Conservation (phyloP, 306 rosid species). For the Abrus pulchellus region DNA sequence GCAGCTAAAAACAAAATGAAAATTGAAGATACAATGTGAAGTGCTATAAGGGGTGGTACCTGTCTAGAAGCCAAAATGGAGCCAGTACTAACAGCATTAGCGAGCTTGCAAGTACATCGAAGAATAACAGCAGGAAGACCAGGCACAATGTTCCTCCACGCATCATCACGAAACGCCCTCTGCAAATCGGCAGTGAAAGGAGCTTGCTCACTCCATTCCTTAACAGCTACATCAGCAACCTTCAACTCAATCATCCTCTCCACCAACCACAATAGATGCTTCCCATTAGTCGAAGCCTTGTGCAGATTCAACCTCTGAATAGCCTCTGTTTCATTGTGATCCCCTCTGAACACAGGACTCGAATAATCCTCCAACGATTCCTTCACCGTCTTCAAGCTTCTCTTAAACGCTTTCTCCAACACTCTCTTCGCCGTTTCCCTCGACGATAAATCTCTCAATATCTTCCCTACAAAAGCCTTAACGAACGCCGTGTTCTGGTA, state of each 20-base stretch:
- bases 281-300: conserved; percentile 79
- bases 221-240: conserved; percentile 83
- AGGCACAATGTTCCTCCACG: conserved; percentile 89
- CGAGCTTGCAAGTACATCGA: conserved; percentile 81
- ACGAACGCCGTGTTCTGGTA: conserved; percentile 80
- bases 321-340: conserved; percentile 88
- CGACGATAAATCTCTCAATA: conserved; percentile 80
- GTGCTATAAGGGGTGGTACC: conserved; percentile 52
- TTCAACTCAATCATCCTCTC: conserved; percentile 96
- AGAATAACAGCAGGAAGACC: conserved; percentile 85
- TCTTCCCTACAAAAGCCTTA: conserved; percentile 90
- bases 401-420: conserved; percentile 74
- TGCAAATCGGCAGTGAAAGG: conserved; percentile 80
- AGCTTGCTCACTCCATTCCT: conserved; percentile 86
- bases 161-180: conserved; percentile 83
- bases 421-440: conserved; percentile 80
- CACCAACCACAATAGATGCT: conserved; percentile 80
- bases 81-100: conserved; percentile 81
- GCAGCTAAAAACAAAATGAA: too few relatives aligned
- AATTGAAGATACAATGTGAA: too few relatives aligned
- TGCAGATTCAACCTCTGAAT: conserved; percentile 89
- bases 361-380: conserved; percentile 90
- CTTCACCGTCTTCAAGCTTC: conserved; percentile 74
- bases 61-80: conserved; percentile 74
- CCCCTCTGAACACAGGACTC: conserved; percentile 84